Evolutionary conservation across 108 stramenopile genomes (phyloP).

Genomic region (Licmophora abbreviata): DNA sequence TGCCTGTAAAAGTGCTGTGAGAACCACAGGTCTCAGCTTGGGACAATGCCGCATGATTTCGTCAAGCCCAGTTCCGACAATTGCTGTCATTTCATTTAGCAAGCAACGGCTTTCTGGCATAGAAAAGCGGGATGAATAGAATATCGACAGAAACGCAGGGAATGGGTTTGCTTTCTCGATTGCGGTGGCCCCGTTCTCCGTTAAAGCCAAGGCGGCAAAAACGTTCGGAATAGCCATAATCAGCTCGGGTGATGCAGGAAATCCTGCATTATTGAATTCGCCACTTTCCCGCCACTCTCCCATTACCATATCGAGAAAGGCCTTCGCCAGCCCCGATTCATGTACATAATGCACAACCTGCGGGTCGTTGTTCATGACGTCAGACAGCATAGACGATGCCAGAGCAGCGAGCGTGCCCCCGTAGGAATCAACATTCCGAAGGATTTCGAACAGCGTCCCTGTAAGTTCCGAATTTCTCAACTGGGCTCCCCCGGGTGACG

Average conservation of each 20-base stretch:
- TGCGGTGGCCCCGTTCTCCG: conserved; percentile 70
- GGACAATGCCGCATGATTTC: conserved; percentile 92
- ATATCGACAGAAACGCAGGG: conserved; percentile 67
- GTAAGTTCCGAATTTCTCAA: conserved; percentile 57
- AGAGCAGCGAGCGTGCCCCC: conserved; percentile 76
- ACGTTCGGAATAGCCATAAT: conserved; percentile 89
- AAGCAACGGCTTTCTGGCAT: conserved; percentile 82
- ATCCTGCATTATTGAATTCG: conserved; percentile 15
- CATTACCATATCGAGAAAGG: conserved; percentile 58
- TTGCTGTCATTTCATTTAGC: conserved; percentile 78
- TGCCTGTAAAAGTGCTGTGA: conserved; percentile 56
- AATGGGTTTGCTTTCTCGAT: conserved; percentile 76
- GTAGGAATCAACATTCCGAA: conserved; percentile 55
- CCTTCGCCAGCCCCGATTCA: conserved; percentile 59
- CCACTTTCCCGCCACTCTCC: conserved; percentile 18
- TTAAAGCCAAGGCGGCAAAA: conserved; percentile 77
- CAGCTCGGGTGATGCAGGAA: conserved; percentile 74
- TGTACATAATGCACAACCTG: conserved; percentile 79
- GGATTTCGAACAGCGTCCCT: conserved; percentile 43
- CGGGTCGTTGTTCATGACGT: conserved; percentile 87
- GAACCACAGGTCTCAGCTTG: conserved; percentile 43
- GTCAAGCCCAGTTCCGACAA: conserved; percentile 84
- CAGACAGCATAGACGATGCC: conserved; percentile 56
- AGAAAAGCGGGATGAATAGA: conserved; percentile 77
- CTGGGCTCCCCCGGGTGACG: conserved; percentile 44